Base-by-base conservation (phyloP, 2,329 filamentous ascomycete genomes). In the Colletotrichum sp. region DNA sequence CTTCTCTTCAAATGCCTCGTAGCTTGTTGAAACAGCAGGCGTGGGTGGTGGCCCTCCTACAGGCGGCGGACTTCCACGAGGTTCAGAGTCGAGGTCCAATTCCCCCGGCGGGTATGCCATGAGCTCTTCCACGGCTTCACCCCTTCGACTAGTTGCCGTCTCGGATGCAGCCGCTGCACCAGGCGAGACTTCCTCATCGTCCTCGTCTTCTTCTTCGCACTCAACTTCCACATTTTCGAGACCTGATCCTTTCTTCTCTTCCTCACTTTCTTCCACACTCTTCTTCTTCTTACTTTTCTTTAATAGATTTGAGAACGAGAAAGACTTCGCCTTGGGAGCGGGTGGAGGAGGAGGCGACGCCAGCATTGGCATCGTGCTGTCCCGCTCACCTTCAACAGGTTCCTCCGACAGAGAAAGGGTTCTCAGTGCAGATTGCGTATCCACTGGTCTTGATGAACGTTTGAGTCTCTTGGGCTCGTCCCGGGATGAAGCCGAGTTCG, bases 151-250 rank as follows among this genome's bases (percentile, higher is more conserved):
- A 13, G 10, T 52, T 52, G n/a, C 3, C 2, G n/a, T 5, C 10
- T 21, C 44, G n/a, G 9, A 52, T 52, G 44, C 2, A 0, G 44
- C 10, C 3, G 0, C 9, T 52, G 0, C 44, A 3, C 44, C 44
- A 0, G 44, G 13, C 2, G 0, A 0, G 44, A 21, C 1, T 6
- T 52, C 44, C 2, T 52, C n/a, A 1, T 49, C 44, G n/a, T 49
- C 44, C 12, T 49, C 39, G 39, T 18, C 10, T 9, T 49, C 44
- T 49, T 13, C 44, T n/a, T n/a, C n/a, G n/a, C n/a, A n/a, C n/a
- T n/a, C n/a, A n/a, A n/a, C 44, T 49, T 13, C 44, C 44, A 3
- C n/a, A 0, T 12, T 52, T 52, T 21, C n/a, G 44, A 52, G 44
- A 52, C n/a, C 4, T 8, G 44, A 21, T 3, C 0, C 10, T 4